Evolutionary conservation across 202 grass and related monocot genomes (phyloP).

Genomic region (Schoenoplectus triqueter): DNA sequence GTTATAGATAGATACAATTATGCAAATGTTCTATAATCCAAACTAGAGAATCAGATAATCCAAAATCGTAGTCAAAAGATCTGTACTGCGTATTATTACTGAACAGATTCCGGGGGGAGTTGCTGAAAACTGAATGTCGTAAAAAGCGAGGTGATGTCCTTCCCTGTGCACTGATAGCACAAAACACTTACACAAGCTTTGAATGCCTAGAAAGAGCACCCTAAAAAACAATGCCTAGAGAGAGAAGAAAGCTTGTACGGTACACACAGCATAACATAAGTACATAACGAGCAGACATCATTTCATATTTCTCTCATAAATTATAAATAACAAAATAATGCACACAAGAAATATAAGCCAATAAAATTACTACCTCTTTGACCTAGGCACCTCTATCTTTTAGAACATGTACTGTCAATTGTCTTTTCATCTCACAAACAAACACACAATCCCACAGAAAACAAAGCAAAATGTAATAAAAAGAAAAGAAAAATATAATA

Average conservation of each 20-base stretch:
- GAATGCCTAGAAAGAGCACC: conserved; percentile 15
- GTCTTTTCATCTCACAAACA: conserved; percentile 41
- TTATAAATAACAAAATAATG: conserved; percentile 36
- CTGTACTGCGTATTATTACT: background rate
- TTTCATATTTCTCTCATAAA: conserved; percentile 40
- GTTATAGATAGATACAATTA: background rate
- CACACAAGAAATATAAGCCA: conserved; percentile 37
- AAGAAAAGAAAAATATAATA: conserved; percentile 26
- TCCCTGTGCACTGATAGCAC: conserved; percentile 28
- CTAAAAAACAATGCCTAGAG: background rate
- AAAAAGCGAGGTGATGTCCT: background rate
- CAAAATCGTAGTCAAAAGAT: conserved; percentile 14
- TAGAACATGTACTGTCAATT: conserved; percentile 48
- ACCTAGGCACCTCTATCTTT: background rate
- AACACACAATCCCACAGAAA: conserved; percentile 41
- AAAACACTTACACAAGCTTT: conserved; percentile 31
- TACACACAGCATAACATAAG: conserved; percentile 1
- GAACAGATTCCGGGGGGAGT: background rate
- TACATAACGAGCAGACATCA: conserved; percentile 7
- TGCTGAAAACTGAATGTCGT: background rate
- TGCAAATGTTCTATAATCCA: background rate
- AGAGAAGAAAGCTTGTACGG: conserved; percentile 20
- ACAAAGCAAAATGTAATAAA: conserved; percentile 27
- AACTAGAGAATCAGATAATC: background rate
- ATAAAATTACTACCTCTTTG: conserved; percentile 37